phyloP scores from a whole-genome alignment of 305 asterid genomes.

The Fraxinus albicans region DNA sequence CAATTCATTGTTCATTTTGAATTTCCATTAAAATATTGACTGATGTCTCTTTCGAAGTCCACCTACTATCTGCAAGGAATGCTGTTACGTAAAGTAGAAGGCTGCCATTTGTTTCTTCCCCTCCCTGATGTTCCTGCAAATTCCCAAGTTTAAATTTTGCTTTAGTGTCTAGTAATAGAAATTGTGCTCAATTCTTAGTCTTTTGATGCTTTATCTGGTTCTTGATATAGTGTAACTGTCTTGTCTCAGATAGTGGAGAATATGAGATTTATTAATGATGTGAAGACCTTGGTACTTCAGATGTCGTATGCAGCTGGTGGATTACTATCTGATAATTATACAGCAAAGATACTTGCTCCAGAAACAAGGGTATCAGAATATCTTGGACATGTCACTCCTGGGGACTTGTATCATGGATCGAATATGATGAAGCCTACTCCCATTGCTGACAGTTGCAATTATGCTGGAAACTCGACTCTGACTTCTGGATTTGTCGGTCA shows the following conservation, averaged over 20 bases:
- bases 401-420: constrained; percentile 36
- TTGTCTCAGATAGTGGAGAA: constrained; percentile 72
- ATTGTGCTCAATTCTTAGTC: background rate
- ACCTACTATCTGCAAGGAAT: background rate
- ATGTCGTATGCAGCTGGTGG: constrained; percentile 66
- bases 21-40: background rate
- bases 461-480: constrained; percentile 22
- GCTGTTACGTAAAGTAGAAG: background rate
- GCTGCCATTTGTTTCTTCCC: background rate
- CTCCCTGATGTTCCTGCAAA: background rate
- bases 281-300: constrained; percentile 55
- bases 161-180: background rate
- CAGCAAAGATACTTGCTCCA: constrained; percentile 42
- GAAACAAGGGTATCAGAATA: constrained; percentile 41
- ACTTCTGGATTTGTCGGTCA: constrained; percentile 25
- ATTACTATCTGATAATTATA: constrained; percentile 46
- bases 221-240: background rate
- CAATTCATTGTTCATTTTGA: background rate
- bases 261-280: constrained; percentile 62
- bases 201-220: background rate
- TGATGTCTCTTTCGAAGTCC: background rate
- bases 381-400: constrained; percentile 31
- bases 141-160: background rate
- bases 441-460: constrained; percentile 27
- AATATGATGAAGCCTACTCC: constrained; percentile 28